Evolutionary conservation across 345 rosid species (phyloP), one percentile per base, ranked within the genome.

Genomic region (Sisymbrium irio): DNA sequence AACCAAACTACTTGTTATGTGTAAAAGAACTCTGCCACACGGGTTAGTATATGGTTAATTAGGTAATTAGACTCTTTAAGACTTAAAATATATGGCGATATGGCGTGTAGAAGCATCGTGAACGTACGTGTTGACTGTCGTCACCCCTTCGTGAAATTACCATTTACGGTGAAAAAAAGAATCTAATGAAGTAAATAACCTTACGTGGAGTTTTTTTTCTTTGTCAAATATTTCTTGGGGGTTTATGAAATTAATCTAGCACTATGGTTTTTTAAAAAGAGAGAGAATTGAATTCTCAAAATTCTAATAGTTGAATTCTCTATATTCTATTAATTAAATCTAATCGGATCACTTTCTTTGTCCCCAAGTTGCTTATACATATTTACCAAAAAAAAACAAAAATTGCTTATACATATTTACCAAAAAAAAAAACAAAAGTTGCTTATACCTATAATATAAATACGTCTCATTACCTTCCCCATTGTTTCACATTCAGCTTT

Each of bases 321-420:
- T 51, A 75, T 60, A 49, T 51, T 60, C 20, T 58, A 42, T 42
- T 19, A 51, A 69, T 54, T 50, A 53, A 37, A 42, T 36, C 10
- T 28, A 58, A 42, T 53, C n/a, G 27, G n/a, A n/a, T 45, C 47
- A 64, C 62, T 71, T 64, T 41, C 62, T 77, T 71, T 71, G 67
- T 71, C 62, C 35, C 56, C 76, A 77, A 77, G 76, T 77, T 77
- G 71, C 10, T n/a, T 25, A 11, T 2, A 64, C 72, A 71, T 22
- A 12, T n/a, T n/a, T n/a, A n/a, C n/a, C n/a, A n/a, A n/a, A n/a
- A n/a, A n/a, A n/a, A n/a, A n/a, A n/a, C n/a, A n/a, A n/a, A n/a
- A n/a, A n/a, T n/a, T n/a, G n/a, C n/a, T n/a, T n/a, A n/a, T n/a
- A n/a, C n/a, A n/a, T n/a, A n/a, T n/a, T n/a, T n/a, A n/a, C n/a